Evolutionary conservation across 2,329 filamentous ascomycete species (phyloP).

Genomic region (Beauveria bassiana): DNA sequence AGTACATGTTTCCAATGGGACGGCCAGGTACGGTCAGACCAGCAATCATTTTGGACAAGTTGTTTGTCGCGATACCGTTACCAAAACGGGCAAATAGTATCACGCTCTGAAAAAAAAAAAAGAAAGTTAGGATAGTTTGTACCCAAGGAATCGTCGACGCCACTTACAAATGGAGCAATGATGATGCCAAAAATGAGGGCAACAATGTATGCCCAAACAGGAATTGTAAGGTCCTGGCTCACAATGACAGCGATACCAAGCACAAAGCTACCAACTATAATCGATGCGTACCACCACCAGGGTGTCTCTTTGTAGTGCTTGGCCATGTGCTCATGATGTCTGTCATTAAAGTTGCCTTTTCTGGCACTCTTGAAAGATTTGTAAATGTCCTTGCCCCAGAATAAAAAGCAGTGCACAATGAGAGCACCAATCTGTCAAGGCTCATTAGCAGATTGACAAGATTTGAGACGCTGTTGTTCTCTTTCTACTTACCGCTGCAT

Average conservation of each 20-base stretch:
- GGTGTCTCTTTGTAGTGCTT: slow-evolving; percentile 44
- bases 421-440: slow-evolving; percentile 44
- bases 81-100: slow-evolving; percentile 45
- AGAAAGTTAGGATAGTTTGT: slow-evolving; percentile 10
- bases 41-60: slow-evolving; percentile 49
- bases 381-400: slow-evolving; percentile 47
- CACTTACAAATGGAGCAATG: slow-evolving; percentile 42
- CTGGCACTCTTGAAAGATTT: slow-evolving; percentile 38
- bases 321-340: slow-evolving; percentile 44
- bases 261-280: slow-evolving; percentile 37
- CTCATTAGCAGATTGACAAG: not conserved
- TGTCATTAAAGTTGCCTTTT: slow-evolving; percentile 36
- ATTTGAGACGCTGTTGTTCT: slow-evolving; percentile 6
- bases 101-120: slow-evolving; percentile 31
- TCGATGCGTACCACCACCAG: slow-evolving; percentile 38
- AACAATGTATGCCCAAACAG: slow-evolving; percentile 40
- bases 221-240: slow-evolving; percentile 38
- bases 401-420: slow-evolving; percentile 42
- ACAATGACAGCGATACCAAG: slow-evolving; percentile 38
- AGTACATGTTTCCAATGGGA: slow-evolving; percentile 50
- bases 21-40: slow-evolving; percentile 42
- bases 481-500: slow-evolving; percentile 36
- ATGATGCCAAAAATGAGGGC: slow-evolving; percentile 33
- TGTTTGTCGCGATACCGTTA: slow-evolving; percentile 51
- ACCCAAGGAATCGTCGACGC: too few species aligned